Percentiles rank a stretch among this genome's conserved stretches.
Conservation (phyloP, 2,329 filamentous ascomycete genomes). For the Xylaria sp. region DNA sequence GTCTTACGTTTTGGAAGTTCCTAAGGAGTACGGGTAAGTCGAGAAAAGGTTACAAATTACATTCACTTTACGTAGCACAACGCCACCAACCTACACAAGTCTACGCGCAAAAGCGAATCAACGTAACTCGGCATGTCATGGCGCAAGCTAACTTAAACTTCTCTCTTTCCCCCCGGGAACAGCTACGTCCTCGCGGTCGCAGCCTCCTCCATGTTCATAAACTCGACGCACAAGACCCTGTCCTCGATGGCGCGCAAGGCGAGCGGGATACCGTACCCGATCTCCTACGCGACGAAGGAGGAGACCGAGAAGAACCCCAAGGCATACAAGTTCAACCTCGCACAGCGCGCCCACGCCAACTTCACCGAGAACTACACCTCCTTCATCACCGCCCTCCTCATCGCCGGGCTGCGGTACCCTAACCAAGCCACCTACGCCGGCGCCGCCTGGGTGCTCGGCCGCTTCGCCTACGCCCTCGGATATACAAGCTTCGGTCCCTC, state of each 20-base stretch:
- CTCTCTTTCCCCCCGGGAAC: background rate
- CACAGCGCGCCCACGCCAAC: conserved; percentile 63
- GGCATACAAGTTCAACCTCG: conserved; percentile 71
- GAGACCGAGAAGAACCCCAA: conserved; percentile 65
- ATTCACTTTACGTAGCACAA: background rate
- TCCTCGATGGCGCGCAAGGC: conserved; percentile 63
- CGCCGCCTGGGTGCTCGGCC: conserved; percentile 62
- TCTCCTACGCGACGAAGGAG: conserved; percentile 66
- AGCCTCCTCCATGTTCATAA: conserved; percentile 68
- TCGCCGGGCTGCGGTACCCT: conserved; percentile 68
- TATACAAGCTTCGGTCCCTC: conserved; percentile 62
- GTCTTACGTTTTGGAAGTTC: conserved; percentile 58
- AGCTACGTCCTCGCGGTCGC: conserved; percentile 72
- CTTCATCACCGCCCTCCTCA: conserved; percentile 63
- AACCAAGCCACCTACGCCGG: conserved; percentile 61
- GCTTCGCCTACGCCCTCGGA: conserved; percentile 66
- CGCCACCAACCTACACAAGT: background rate
- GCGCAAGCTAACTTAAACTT: background rate
- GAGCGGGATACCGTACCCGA: conserved; percentile 67
- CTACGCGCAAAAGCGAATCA: background rate
- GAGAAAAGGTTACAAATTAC: background rate
- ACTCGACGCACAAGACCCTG: conserved; percentile 62
- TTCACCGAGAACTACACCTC: conserved; percentile 70
- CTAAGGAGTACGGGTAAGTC: conserved; percentile 63
- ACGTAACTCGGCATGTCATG: background rate